Conservation (phyloP, 345 rosid genomes). For the Eucalyptus marginata region DNA sequence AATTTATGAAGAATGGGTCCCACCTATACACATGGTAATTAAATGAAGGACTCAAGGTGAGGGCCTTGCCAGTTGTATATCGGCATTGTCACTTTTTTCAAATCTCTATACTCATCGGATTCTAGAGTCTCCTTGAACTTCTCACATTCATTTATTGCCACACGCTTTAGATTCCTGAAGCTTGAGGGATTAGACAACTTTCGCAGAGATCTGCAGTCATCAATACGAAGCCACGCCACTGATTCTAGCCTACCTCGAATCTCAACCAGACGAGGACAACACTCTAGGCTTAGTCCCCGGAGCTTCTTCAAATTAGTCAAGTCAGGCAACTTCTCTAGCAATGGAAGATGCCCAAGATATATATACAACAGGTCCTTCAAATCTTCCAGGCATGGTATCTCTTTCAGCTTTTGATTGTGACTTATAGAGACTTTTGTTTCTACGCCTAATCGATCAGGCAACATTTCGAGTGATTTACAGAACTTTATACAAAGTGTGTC, state of each 20-base stretch:
- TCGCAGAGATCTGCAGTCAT: fast-evolving
- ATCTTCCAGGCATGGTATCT: background rate
- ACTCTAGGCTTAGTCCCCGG: fast-evolving
- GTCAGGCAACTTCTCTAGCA: background rate
- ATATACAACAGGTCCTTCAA: fast-evolving
- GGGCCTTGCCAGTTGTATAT: fast-evolving
- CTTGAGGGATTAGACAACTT: background rate
- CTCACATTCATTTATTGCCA: background rate
- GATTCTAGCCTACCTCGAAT: background rate
- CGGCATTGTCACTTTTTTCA: fast-evolving
- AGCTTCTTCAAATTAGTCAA: background rate
- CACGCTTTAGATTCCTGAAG: fast-evolving
- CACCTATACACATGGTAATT: fast-evolving
- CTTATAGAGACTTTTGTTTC: fast-evolving
- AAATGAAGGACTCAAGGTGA: fast-evolving
- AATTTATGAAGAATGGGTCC: too few relatives aligned
- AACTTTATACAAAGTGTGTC: fast-evolving
- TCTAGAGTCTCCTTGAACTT: fast-evolving
- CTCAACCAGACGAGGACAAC: background rate
- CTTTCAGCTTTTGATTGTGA: fast-evolving
- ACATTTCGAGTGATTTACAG: too few relatives aligned
- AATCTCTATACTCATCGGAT: background rate
- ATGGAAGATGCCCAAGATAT: background rate
- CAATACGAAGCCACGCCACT: fast-evolving
- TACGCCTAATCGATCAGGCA: background rate